Conservation (phyloP, 257 asterid genomes). For the Gentiana straminea region DNA sequence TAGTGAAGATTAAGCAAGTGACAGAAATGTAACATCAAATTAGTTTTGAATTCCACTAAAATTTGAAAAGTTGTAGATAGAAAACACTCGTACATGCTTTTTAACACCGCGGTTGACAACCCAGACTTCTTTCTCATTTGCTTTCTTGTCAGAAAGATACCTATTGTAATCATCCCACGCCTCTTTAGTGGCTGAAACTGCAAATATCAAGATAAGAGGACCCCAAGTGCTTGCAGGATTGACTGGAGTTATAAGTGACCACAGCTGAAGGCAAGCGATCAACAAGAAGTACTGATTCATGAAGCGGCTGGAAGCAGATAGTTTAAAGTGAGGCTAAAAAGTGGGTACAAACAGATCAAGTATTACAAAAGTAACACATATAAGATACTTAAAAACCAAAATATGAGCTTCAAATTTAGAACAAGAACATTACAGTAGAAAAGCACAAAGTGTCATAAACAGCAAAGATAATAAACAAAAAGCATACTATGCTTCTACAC, state of each 20-base stretch:
- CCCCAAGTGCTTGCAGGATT: slow-evolving; percentile 99
- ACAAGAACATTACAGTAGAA: neutral
- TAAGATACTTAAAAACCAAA: neutral
- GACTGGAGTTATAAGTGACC: slow-evolving; percentile 99
- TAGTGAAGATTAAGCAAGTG: neutral
- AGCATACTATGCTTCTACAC: no score
- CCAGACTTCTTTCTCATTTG: slow-evolving; percentile 98
- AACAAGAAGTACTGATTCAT: slow-evolving; percentile 98
- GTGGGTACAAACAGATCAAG: no score
- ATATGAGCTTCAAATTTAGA: slow-evolving; percentile 16
- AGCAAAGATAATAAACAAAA: no score
- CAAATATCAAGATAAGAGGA: slow-evolving; percentile 93
- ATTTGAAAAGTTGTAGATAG: neutral
- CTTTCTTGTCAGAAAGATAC: slow-evolving; percentile 90
- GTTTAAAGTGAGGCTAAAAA: neutral
- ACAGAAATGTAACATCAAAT: neutral
- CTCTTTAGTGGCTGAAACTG: slow-evolving; percentile 96
- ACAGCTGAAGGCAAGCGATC: slow-evolving; percentile 98
- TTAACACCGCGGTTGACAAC: slow-evolving; percentile 74
- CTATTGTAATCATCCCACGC: slow-evolving; percentile 99
- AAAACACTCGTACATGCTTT: slow-evolving; percentile 45
- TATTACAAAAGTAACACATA: no score
- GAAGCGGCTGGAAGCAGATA: slow-evolving; percentile 70
- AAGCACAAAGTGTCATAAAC: neutral
- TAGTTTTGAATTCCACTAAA: no score